A percentile compares a stretch with the other conserved stretches of the same genome.
Conservation (phyloP, 805 yeast genomes). For the Huiozyma naganishii region DNA sequence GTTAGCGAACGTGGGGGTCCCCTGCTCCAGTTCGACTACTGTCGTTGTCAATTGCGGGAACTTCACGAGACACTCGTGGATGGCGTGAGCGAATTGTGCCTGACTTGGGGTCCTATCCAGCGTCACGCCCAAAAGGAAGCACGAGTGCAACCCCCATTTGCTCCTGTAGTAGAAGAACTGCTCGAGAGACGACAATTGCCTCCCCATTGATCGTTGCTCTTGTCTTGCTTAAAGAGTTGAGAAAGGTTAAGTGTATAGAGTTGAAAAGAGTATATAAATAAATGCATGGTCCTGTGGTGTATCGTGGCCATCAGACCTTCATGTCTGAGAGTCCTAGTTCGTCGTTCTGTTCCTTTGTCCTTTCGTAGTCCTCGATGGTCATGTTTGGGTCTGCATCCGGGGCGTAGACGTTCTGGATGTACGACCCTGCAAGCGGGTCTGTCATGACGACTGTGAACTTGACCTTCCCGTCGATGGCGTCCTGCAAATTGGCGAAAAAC, state of each 20-base stretch:
- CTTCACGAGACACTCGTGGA: constrained; percentile 7
- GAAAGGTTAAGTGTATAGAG: background rate
- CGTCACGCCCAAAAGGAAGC: constrained; percentile 15
- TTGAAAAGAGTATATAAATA: background rate
- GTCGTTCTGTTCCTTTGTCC: constrained; percentile 84
- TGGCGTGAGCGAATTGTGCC: constrained; percentile 5
- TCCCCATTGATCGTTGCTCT: background rate
- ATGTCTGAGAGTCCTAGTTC: constrained; percentile 65
- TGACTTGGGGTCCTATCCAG: constrained; percentile 13
- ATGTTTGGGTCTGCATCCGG: constrained; percentile 97
- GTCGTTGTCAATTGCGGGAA: constrained; percentile 15
- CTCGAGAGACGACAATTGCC: constrained; percentile 9
- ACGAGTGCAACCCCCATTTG: constrained; percentile 17
- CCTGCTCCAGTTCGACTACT: constrained; percentile 3
- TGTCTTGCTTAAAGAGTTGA: background rate
- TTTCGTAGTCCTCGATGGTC: constrained; percentile 80
- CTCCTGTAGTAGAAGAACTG: constrained; percentile 18
- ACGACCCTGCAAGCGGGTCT: constrained; percentile 92
- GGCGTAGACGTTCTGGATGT: constrained; percentile 96
- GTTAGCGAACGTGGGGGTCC: background rate
- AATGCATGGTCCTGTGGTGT: background rate
- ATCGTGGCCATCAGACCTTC: background rate
- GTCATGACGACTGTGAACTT: constrained; percentile 81
- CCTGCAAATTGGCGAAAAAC: constrained; percentile 63
- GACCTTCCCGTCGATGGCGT: constrained; percentile 71